Evolutionary conservation across 2,329 filamentous ascomycete species (phyloP).

Genomic region (Botrytis hyacinthi): DNA sequence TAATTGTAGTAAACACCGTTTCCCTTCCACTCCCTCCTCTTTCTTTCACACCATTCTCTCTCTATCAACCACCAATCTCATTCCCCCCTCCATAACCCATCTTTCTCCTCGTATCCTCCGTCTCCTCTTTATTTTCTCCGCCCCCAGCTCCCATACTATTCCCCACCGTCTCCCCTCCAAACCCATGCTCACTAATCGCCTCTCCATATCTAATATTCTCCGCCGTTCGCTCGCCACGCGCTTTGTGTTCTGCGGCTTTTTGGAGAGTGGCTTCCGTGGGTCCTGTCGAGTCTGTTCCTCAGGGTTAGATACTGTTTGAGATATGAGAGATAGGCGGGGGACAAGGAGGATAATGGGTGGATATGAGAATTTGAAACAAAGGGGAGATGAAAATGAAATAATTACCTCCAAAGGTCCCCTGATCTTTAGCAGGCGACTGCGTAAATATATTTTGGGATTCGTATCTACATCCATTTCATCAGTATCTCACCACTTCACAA

Average conservation of each 20-base stretch:
- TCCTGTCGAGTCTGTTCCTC: constrained; percentile 20
- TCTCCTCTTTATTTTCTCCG: constrained; percentile 43
- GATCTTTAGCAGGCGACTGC: constrained; percentile 50
- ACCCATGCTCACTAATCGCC: constrained; percentile 53
- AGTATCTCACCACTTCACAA: background rate
- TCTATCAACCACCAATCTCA: constrained; percentile 51
- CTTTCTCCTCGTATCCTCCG: constrained; percentile 44
- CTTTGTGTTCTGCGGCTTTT: constrained; percentile 31
- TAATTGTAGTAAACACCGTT: background rate
- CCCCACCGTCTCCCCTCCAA: constrained; percentile 51
- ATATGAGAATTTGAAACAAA: background rate
- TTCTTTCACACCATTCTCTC: background rate
- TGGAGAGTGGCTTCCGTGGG: constrained; percentile 18
- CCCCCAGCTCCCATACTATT: constrained; percentile 28
- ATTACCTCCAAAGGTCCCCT: constrained; percentile 56
- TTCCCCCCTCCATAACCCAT: constrained; percentile 55
- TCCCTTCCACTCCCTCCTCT: background rate
- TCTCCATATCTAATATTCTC: constrained; percentile 57
- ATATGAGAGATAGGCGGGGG: accelerated
- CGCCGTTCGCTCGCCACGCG: constrained; percentile 46
- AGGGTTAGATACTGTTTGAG: background rate
- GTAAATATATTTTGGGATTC: constrained; percentile 54
- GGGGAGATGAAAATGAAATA: background rate
- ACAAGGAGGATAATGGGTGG: too few relatives aligned
- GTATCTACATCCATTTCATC: constrained; percentile 46